Evolutionary conservation across 208 protist species (phyloP), one percentile per base, ranked within the genome.

Genomic region (Acanthamoeba polyphaga): DNA sequence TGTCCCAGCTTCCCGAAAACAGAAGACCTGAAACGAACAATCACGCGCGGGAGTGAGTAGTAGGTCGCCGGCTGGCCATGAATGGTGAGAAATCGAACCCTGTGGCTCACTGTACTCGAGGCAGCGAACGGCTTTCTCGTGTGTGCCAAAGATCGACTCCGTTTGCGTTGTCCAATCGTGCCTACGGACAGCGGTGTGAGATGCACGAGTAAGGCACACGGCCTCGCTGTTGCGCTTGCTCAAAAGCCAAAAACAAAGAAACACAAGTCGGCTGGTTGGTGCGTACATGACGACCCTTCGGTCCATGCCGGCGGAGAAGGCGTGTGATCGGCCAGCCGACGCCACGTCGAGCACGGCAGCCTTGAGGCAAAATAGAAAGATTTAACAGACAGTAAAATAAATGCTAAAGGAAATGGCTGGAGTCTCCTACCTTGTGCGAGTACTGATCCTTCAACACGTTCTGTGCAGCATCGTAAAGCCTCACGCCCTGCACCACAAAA

Each of bases 1-100:
- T 53, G 58, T 92, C 85, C 85, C 85, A 43, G 15, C 53, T 66
- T n/a, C 85, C 82, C 34, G 76, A 95, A 34, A 95, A 60, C 15
- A 92, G 12, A n/a, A 94, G 66, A 46, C 46, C 91, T 94, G 1
- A 0, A 34, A 13, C 8, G 19, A 15, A 78, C 7, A 27, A 7
- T 51, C 2, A 38, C 27, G 7, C 29, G 38, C 8, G 34, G 38
- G 34, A 76, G 68, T 27, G 12, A 4, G 51, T 55, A 12, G 51
- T 55, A 72, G n/a, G n/a, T n/a, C n/a, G n/a, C n/a, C n/a, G n/a
- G n/a, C n/a, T n/a, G n/a, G n/a, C n/a, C n/a, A n/a, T n/a, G n/a
- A n/a, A n/a, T n/a, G n/a, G n/a, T n/a, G n/a, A n/a, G n/a, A n/a
- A n/a, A n/a, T n/a, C 60, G 76, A 34, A 85, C 46, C 22, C 24